Conservation (phyloP, 257 asterid genomes). For the Lantana camara region DNA sequence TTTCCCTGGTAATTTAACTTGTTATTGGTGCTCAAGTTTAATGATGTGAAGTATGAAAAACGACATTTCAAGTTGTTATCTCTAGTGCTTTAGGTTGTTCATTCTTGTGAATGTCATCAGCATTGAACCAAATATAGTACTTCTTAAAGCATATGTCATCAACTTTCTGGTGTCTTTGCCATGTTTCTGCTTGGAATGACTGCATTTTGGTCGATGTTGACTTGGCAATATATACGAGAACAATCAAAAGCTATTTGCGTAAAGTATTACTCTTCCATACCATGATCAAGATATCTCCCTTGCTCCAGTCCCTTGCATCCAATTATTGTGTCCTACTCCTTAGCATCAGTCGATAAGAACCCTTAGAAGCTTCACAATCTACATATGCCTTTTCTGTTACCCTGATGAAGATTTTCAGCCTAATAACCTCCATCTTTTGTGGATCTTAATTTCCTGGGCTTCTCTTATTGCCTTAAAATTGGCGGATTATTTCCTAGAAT, state of each 20-base stretch:
- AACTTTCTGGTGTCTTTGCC: slow-evolving; percentile 11
- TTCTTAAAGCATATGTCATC: too few species aligned
- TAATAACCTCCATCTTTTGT: background rate
- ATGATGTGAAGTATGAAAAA: slow-evolving; percentile 7
- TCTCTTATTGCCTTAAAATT: background rate
- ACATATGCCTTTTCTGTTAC: background rate
- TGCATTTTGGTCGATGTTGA: background rate
- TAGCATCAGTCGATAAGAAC: slow-evolving; percentile 6
- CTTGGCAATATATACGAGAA: background rate
- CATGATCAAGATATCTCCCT: slow-evolving; percentile 3
- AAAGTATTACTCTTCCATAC: background rate
- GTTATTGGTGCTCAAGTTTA: slow-evolving; percentile 6
- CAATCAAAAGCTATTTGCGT: background rate
- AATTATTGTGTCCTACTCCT: background rate
- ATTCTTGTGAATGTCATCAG: slow-evolving; percentile 1
- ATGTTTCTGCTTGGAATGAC: slow-evolving; percentile 14
- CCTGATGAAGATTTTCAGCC: background rate
- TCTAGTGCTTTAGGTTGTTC: slow-evolving; percentile 3
- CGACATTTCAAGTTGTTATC: background rate
- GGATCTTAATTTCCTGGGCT: background rate
- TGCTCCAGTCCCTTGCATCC: slow-evolving; percentile 14
- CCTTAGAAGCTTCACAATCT: background rate
- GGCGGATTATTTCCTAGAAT: background rate
- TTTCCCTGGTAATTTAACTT: slow-evolving; percentile 19
- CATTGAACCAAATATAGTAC: background rate